Evolutionary conservation across 768 basidiomycete genomes (phyloP).

Genomic region (Collybiopsis luxurians): DNA sequence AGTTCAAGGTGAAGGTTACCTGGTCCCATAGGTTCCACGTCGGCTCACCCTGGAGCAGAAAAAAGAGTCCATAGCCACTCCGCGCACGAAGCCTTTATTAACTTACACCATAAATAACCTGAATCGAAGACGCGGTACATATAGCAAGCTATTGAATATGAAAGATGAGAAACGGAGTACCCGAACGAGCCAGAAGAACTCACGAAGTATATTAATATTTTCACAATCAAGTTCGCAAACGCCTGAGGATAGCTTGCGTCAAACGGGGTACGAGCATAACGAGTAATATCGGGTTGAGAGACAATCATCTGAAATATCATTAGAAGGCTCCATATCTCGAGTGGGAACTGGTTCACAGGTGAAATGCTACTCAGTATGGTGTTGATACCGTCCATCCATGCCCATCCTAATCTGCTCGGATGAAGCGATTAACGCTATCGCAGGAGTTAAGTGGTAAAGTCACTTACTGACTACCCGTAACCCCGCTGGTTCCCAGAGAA

Average conservation of each 20-base stretch:
- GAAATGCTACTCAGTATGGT: conserved; percentile 16
- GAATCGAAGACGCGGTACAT: conserved; percentile 15
- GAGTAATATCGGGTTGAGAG: neutral
- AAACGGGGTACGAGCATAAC: conserved; percentile 16
- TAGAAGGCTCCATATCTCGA: conserved; percentile 9
- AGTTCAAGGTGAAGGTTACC: neutral
- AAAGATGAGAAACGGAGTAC: neutral
- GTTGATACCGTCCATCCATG: conserved; percentile 13
- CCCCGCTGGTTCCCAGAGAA: neutral
- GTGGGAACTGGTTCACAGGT: conserved; percentile 13
- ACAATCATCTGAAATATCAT: neutral
- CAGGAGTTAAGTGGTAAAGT: neutral
- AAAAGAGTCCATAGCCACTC: neutral
- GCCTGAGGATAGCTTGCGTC: conserved; percentile 19
- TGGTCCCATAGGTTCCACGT: conserved; percentile 14
- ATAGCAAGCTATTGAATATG: conserved; percentile 15
- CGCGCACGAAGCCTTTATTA: conserved; percentile 3
- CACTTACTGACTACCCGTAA: neutral
- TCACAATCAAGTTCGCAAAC: conserved; percentile 15
- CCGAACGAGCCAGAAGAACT: neutral
- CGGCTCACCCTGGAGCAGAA: neutral
- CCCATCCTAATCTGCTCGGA: conserved; percentile 2
- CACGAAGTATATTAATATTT: conserved; percentile 4
- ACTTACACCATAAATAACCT: conserved; percentile 14
- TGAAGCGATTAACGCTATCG: neutral